These are phyloP conservation scores for Thoreauomyces humboldtii DNA, from an alignment of 192 early-diverging fungal genomes.

Conservation along the genomic window DNA sequence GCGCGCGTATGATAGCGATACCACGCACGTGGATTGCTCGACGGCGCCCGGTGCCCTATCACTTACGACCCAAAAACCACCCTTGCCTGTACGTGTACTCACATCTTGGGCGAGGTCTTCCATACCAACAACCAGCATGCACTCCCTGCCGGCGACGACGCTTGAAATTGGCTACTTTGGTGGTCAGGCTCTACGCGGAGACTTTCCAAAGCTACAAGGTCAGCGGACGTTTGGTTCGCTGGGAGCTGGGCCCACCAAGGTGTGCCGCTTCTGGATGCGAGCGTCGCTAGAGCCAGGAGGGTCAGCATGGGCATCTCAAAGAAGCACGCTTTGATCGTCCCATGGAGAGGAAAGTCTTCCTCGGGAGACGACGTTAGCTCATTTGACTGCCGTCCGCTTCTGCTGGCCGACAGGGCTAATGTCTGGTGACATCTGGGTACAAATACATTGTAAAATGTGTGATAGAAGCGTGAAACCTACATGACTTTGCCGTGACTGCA, in stretches of 20 bases:
- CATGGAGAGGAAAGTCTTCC: too few species aligned
- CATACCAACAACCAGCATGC: conserved; percentile 50
- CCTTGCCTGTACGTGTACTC: conserved; percentile 44
- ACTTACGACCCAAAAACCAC: conserved; percentile 27
- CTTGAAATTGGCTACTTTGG: conserved; percentile 43
- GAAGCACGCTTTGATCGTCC: conserved; percentile 1
- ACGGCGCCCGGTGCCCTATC: background rate
- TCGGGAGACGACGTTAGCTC: too few species aligned
- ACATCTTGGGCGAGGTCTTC: conserved; percentile 40
- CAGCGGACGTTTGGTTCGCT: conserved; percentile 51
- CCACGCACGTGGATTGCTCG: background rate
- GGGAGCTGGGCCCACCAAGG: conserved; percentile 47
- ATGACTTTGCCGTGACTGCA: too few species aligned
- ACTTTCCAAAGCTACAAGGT: conserved; percentile 26
- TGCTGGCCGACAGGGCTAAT: too few species aligned
- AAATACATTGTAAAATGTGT: too few species aligned
- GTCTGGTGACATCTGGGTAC: too few species aligned
- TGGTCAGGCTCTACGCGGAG: conserved; percentile 5
- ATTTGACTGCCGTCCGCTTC: too few species aligned
- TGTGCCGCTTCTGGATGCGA: conserved; percentile 54
- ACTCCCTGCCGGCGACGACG: conserved; percentile 26
- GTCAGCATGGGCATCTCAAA: conserved; percentile 27
- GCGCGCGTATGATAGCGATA: too few species aligned
- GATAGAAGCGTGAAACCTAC: too few species aligned
- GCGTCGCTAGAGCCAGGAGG: conserved; percentile 42